A percentile compares a stretch with the other conserved stretches of the same genome.
Conservation (phyloP, 352 stramenopile species). For the Globisporangium ultimum region DNA sequence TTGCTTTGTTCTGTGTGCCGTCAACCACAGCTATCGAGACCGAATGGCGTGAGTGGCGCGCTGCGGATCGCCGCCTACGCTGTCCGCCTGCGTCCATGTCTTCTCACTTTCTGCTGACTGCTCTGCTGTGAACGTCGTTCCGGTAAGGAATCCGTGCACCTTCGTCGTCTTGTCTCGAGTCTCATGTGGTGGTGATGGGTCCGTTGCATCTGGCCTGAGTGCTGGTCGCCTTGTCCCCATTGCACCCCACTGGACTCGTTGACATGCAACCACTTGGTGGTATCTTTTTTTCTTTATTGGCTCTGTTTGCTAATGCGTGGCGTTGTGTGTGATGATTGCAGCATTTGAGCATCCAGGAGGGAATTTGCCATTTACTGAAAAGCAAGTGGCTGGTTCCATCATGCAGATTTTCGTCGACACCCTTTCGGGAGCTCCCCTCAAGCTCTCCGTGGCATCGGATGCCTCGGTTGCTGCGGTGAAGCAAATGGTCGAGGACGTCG, state of each 20-base stretch:
- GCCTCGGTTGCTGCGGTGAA: constrained; percentile 92
- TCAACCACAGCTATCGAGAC: background rate
- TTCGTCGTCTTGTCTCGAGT: background rate
- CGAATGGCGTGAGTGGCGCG: background rate
- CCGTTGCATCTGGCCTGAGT: background rate
- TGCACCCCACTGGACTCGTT: too few species aligned
- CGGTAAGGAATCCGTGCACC: constrained; percentile 36
- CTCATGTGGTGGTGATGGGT: background rate
- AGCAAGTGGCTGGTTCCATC: constrained; percentile 34
- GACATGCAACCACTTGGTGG: too few species aligned
- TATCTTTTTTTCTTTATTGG: background rate
- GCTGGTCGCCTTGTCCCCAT: background rate
- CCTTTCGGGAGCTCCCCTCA: constrained; percentile 80
- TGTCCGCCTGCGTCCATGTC: background rate
- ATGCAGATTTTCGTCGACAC: constrained; percentile 96
- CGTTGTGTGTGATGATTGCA: constrained; percentile 11
- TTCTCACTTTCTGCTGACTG: constrained; percentile 92
- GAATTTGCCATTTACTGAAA: constrained; percentile 22
- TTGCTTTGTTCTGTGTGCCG: too few species aligned
- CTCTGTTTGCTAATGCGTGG: background rate
- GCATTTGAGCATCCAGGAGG: constrained; percentile 93
- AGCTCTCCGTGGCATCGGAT: constrained; percentile 74
- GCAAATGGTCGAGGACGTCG: constrained; percentile 92
- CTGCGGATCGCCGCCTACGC: background rate
- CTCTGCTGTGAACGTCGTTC: constrained; percentile 84